Conservation (phyloP, 169 alveolate genomes). For the Plasmodium sp. region DNA sequence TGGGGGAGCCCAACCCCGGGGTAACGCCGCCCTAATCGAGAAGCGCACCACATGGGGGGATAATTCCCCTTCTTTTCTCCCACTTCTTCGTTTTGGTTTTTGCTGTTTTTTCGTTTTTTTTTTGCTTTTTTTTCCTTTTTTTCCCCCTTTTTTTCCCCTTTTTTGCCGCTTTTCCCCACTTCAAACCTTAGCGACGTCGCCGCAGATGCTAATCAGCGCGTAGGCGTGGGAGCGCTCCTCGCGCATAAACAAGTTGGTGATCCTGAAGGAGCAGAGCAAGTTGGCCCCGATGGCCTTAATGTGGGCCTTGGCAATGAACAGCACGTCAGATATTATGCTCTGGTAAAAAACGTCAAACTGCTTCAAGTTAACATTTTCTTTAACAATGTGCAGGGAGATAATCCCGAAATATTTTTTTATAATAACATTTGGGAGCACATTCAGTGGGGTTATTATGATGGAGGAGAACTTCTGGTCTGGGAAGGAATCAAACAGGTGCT, state of each 20-base stretch:
- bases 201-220: constrained; percentile 75
- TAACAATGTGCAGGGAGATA: constrained; percentile 58
- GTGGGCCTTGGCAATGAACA: constrained; percentile 66
- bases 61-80: too few relatives aligned
- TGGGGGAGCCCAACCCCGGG: background rate
- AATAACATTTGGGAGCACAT: constrained; percentile 52
- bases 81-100: too few relatives aligned
- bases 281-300: constrained; percentile 74
- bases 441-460: constrained; percentile 57
- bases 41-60: too few relatives aligned
- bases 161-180: background rate
- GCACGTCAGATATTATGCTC: constrained; percentile 59
- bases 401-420: constrained; percentile 73
- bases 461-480: constrained; percentile 48
- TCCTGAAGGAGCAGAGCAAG: constrained; percentile 50
- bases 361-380: constrained; percentile 46
- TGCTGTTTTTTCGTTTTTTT: too few relatives aligned
- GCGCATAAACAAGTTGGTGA: constrained; percentile 47
- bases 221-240: constrained; percentile 75
- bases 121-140: background rate
- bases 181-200: constrained; percentile 73
- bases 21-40: background rate
- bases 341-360: constrained; percentile 68
- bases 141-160: background rate
- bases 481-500: constrained; percentile 19